These are phyloP conservation scores for Quercus tomentella DNA, from an alignment of 331 rosid species.

Conservation along the genomic window DNA sequence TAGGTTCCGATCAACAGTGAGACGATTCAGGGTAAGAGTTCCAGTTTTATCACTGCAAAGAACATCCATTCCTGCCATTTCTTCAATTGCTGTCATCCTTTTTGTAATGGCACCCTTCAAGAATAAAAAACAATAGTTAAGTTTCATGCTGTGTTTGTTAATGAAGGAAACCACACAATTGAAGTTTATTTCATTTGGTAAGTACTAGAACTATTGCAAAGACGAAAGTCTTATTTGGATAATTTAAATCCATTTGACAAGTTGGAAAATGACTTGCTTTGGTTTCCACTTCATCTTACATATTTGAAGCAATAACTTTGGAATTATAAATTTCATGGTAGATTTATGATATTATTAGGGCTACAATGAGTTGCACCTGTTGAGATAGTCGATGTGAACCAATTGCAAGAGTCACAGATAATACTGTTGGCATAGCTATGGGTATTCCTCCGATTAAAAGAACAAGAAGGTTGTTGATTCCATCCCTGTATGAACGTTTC, in stretches of 20 bases:
- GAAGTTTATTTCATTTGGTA: neutral
- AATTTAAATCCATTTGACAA: neutral
- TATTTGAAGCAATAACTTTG: neutral
- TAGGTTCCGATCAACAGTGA: conserved; percentile 68
- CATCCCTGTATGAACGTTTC: conserved; percentile 76
- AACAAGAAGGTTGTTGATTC: conserved; percentile 92
- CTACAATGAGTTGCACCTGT: conserved; percentile 48
- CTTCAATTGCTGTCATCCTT: conserved; percentile 95
- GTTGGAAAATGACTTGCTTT: neutral
- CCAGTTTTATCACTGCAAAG: conserved; percentile 94
- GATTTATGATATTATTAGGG: conserved; percentile 1
- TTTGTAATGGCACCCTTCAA: conserved; percentile 86
- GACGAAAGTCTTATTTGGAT: neutral
- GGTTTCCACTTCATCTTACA: neutral
- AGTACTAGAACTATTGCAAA: neutral
- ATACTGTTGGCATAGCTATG: conserved; percentile 89
- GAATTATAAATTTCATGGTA: neutral
- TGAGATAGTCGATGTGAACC: conserved; percentile 90
- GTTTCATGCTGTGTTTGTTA: neutral
- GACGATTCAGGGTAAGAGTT: conserved; percentile 79
- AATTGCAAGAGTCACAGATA: conserved; percentile 89
- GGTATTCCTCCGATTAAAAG: conserved; percentile 94
- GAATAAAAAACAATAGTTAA: neutral
- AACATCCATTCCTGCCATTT: conserved; percentile 97
- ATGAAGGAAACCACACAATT: neutral